Evolutionary conservation across 1,139 yeast species (phyloP).

Genomic region (Yamadazyma blattariae): DNA sequence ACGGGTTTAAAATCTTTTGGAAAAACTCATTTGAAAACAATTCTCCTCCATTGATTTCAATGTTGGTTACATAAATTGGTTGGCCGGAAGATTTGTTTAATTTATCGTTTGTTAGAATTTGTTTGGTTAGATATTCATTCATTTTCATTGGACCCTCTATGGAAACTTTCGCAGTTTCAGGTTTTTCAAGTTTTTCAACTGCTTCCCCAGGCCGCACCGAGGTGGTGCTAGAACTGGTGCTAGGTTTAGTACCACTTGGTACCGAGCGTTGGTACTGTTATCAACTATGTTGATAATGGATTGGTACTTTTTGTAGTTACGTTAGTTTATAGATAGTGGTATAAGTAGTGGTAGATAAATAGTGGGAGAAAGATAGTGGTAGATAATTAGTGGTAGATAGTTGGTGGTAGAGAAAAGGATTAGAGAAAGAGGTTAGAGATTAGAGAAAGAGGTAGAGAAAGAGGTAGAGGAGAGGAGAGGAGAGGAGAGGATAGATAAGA

Average conservation of each 20-base stretch:
- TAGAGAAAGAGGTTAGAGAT: no score
- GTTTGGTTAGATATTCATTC: conserved; percentile 22
- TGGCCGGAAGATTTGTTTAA: conserved; percentile 32
- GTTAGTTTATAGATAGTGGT: no score
- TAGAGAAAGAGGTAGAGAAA: no score
- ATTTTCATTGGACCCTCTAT: conserved; percentile 1
- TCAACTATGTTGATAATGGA: no score
- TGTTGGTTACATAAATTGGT: conserved; percentile 44
- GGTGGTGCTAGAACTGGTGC: background rate
- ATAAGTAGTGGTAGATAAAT: no score
- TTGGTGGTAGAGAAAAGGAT: no score
- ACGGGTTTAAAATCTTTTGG: conserved; percentile 43
- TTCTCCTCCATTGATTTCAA: conserved; percentile 52
- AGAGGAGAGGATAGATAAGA: no score
- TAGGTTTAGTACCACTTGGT: background rate
- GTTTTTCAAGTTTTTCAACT: background rate
- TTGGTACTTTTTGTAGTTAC: no score
- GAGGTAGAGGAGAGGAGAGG: no score
- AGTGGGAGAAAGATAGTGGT: no score
- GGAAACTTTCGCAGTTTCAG: background rate
- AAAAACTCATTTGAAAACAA: conserved; percentile 45
- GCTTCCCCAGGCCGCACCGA: no score
- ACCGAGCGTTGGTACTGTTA: background rate
- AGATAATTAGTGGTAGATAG: no score
- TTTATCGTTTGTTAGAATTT: conserved; percentile 31